Percentiles rank a stretch among this genome's conserved stretches.
phyloP scores from a whole-genome alignment of 140 eudicot genomes.

The Bidens hawaiensis region DNA sequence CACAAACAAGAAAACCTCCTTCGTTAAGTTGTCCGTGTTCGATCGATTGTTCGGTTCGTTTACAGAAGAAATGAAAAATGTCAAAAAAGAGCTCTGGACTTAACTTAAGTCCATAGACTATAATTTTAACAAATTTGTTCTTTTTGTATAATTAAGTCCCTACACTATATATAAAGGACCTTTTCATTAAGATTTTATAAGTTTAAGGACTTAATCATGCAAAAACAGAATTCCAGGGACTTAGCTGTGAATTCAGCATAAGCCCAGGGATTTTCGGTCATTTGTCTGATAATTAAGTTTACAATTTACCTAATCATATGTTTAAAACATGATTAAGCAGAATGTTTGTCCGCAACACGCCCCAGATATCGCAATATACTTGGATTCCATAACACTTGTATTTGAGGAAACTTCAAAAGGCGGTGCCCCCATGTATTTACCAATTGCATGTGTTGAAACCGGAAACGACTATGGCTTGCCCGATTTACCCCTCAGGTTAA shows the following conservation, averaged over 20 bases:
- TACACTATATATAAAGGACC: neutral
- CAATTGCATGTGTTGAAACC: slow-evolving; percentile 72
- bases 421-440: slow-evolving; percentile 67
- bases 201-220: slow-evolving; percentile 1
- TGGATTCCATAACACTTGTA: slow-evolving; percentile 83
- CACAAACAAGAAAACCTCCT: too few species aligned
- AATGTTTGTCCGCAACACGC: slow-evolving; percentile 71
- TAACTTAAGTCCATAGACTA: neutral
- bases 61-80: neutral
- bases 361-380: slow-evolving; percentile 73
- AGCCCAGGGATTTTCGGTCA: neutral
- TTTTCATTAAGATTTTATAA: neutral
- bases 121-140: slow-evolving; percentile 6
- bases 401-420: slow-evolving; percentile 75
- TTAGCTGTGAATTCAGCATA: neutral
- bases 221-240: neutral
- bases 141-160: neutral
- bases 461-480: slow-evolving; percentile 75
- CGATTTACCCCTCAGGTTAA: slow-evolving; percentile 79
- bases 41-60: too few species aligned
- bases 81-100: neutral
- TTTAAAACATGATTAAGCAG: slow-evolving; percentile 41
- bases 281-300: neutral
- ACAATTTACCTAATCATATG: slow-evolving; percentile 8
- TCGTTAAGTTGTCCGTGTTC: too few species aligned